phyloP scores from a whole-genome alignment of 305 asterid species.

The Fraxinus sp. region DNA sequence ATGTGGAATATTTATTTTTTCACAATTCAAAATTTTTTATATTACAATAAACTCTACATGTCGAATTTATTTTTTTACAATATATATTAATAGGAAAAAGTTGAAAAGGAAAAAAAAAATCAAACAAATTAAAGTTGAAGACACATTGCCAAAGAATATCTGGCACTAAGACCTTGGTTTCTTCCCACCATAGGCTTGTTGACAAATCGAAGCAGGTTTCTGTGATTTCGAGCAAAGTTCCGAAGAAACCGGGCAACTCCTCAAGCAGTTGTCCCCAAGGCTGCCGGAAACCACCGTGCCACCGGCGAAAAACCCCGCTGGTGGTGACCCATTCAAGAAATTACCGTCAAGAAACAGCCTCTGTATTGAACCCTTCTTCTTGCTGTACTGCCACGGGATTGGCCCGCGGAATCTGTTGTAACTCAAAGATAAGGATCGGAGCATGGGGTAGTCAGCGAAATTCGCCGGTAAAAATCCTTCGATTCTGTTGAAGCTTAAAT shows the following conservation, averaged over 20 bases:
- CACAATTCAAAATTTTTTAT: not conserved
- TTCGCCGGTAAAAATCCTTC: conserved; percentile 55
- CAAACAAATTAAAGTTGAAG: not conserved
- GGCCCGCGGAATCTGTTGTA: conserved; percentile 74
- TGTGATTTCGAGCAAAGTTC: conserved; percentile 84
- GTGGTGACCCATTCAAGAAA: conserved; percentile 73
- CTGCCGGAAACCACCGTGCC: conserved; percentile 58
- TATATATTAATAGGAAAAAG: not conserved
- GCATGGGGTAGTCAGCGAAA: conserved; percentile 48
- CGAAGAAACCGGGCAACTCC: conserved; percentile 68
- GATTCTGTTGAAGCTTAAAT: conserved; percentile 60
- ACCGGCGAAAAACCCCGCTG: conserved; percentile 60
- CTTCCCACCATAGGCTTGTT: conserved; percentile 71
- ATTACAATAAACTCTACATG: not conserved
- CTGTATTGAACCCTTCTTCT: conserved; percentile 40
- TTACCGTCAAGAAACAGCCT: conserved; percentile 82
- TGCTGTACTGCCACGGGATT: conserved; percentile 68
- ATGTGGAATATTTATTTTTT: not conserved
- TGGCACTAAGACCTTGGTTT: conserved; percentile 61
- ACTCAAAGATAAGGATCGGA: conserved; percentile 66
- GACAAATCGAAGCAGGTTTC: conserved; percentile 79
- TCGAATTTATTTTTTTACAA: not conserved
- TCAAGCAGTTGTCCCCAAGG: conserved; percentile 80
- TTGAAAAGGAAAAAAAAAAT: not conserved
- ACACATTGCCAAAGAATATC: conserved; percentile 18